These are phyloP conservation scores for Umbilicus rupestris DNA, from an alignment of 164 flowering plant genomes.

Conservation along the genomic window DNA sequence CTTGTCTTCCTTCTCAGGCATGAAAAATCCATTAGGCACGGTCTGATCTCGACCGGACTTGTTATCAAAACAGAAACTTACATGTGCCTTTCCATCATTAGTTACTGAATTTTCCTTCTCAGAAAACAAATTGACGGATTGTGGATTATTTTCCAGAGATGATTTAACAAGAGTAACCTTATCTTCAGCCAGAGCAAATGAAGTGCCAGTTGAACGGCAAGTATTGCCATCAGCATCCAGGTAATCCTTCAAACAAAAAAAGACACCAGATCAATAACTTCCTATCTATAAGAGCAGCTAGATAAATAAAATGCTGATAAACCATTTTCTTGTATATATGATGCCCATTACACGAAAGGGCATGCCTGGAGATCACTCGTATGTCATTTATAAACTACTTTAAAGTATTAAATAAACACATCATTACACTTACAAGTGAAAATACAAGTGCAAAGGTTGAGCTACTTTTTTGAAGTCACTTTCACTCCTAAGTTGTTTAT, in stretches of 20 bases:
- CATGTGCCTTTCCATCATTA: too few species aligned
- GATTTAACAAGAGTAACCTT: constrained; percentile 17
- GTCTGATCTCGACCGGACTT: constrained; percentile 14
- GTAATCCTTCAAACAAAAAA: constrained; percentile 34
- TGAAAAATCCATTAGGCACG: constrained; percentile 16
- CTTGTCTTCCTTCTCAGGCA: constrained; percentile 18
- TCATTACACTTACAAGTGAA: too few species aligned
- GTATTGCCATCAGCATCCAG: constrained; percentile 57
- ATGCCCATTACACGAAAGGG: too few species aligned
- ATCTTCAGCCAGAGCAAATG: constrained; percentile 15
- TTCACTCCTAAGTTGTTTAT: too few species aligned
- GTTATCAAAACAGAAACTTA: neutral
- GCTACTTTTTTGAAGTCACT: too few species aligned
- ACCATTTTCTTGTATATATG: neutral
- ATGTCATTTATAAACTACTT: too few species aligned
- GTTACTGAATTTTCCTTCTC: neutral
- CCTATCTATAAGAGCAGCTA: neutral
- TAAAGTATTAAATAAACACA: too few species aligned
- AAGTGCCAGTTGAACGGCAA: constrained; percentile 17
- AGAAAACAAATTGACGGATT: neutral
- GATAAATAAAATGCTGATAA: neutral
- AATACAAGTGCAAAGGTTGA: too few species aligned
- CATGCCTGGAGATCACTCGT: too few species aligned
- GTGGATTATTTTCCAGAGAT: constrained; percentile 5
- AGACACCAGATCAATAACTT: neutral